Base-by-base conservation (phyloP, 495 filamentous ascomycete genomes). In the Ramalina intermedia region DNA sequence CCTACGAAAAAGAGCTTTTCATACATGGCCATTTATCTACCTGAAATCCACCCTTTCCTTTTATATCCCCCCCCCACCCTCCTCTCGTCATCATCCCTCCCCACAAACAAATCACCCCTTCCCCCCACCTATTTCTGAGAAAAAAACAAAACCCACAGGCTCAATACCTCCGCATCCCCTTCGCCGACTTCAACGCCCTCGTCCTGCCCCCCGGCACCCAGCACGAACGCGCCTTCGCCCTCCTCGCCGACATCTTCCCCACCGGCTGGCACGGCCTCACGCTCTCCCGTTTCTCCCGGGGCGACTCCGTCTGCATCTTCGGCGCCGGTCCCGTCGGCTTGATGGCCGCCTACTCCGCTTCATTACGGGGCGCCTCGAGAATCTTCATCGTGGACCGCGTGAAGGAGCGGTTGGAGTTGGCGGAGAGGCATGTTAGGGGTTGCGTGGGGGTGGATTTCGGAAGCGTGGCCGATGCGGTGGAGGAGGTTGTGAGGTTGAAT, bases 251-350 rank as follows among this genome's bases (percentile, higher is more conserved):
- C 52, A 77, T 80, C 47, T 80, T 78, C 56, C 72, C 76, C 2
- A 79, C 76, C 2, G 76, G 73, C 29, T 80, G 76, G 75, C 73
- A 76, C 48, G 75, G 71, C 14, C 55, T 80, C 36, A 65, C 65
- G 13, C 69, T 76, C 37, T 68, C 70, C 9, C 70, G 72, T 16
- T 79, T 79, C 62, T 41, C 65, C 43, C 58, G 73, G 6, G 74
- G 77, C 11, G 75, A 81, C 42, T 68, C 57, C 21, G 67, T 79
- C 24, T 75, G 72, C 0, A 68, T 79, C 6, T 69, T 68, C 48
- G 65, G 66, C 2, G 66, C 66, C 9, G 68, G 72, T 11, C 75
- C 74, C 1, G 73, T 80, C 2, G 76, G 76, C 0, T 58, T 80
- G 1, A 73, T 80, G 69, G 69, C 70, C 1, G 75, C 75, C 6